Evolutionary conservation across 805 yeast species (phyloP).

Genomic region (Teunomyces stri): DNA sequence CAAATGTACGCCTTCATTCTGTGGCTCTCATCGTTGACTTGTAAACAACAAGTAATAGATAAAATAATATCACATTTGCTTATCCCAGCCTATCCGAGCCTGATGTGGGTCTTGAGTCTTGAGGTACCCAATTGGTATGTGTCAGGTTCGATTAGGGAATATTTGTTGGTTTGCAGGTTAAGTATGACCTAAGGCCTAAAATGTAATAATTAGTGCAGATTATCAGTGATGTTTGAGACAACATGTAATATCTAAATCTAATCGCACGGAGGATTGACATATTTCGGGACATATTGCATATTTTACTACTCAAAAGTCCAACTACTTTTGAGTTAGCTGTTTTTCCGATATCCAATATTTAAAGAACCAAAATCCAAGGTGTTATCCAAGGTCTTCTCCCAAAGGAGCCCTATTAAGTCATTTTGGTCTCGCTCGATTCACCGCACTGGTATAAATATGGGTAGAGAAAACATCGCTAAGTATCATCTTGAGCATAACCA

Average conservation of each 20-base stretch:
- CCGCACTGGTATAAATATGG: constrained; percentile 22
- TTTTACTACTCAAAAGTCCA: not conserved
- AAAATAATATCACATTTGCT: not conserved
- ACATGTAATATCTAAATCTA: constrained; percentile 3
- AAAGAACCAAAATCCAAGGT: constrained; percentile 1
- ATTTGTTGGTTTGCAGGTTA: constrained; percentile 2
- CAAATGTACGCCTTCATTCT: not conserved
- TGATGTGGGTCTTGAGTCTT: not conserved
- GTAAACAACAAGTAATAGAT: not conserved
- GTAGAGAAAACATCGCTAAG: constrained; percentile 40
- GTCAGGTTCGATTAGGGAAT: not conserved
- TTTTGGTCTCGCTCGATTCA: constrained; percentile 4
- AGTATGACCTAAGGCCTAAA: not conserved
- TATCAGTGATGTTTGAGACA: constrained; percentile 6
- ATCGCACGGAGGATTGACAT: not conserved
- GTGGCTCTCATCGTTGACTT: not conserved
- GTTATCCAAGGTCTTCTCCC: constrained; percentile 2
- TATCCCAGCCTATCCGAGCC: not conserved
- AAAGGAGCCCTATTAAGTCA: not conserved
- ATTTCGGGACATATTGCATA: not conserved
- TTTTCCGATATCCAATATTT: not conserved
- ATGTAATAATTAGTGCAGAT: constrained; percentile 6
- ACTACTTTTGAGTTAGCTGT: not conserved
- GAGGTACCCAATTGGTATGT: not conserved
- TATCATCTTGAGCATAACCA: constrained; percentile 41